Base-by-base conservation (phyloP, 164 flowering plant species). In the Kalanchoe fedtschenkoi region DNA sequence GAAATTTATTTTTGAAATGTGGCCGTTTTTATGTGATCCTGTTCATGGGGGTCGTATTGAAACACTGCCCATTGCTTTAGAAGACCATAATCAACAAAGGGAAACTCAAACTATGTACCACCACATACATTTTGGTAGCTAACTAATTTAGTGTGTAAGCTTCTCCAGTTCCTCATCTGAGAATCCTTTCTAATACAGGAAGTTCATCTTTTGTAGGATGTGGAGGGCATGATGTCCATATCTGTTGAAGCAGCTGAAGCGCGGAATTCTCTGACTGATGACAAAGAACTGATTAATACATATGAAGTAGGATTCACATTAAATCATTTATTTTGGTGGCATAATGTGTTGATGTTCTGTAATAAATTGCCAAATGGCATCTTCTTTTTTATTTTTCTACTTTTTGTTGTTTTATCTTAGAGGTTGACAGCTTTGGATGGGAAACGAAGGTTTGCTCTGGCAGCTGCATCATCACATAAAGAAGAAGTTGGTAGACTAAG, bases 191-290 rank as follows among this genome's bases (percentile, higher is more conserved):
- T 24, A 24, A 51, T 51, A n/a, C 16, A 51, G 62, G 10, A 19
- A 38, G 42, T 70, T 66, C 15, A 22, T 67, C 62, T 70, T 76
- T 41, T 66, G 30, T 66, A 95, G 99, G 99, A 95, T 80, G 89
- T 95, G 53, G 97, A 90, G 71, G 99, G 99, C 37, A 91, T 95
- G 99, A 89, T 95, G 99, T 91, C 99, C 26, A 95, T 95, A 66
- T 95, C 97, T 66, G 91, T 81, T 65, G 99, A 95, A 78, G 97
- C 99, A 62, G 71, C 96, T 67, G 99, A 77, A 76, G 97, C 99
- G 13, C 81, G 81, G 46, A 89, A 86, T 67, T 89, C 97, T 64
- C 64, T 95, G 62, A 84, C 79, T 72, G 91, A 89, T 80, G 99
- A 91, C 72, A 95, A 81, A 78, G 97, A 91, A 75, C 79, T 95